phyloP scores from a whole-genome alignment of 768 basidiomycete species.

The Lactarius indigo region DNA sequence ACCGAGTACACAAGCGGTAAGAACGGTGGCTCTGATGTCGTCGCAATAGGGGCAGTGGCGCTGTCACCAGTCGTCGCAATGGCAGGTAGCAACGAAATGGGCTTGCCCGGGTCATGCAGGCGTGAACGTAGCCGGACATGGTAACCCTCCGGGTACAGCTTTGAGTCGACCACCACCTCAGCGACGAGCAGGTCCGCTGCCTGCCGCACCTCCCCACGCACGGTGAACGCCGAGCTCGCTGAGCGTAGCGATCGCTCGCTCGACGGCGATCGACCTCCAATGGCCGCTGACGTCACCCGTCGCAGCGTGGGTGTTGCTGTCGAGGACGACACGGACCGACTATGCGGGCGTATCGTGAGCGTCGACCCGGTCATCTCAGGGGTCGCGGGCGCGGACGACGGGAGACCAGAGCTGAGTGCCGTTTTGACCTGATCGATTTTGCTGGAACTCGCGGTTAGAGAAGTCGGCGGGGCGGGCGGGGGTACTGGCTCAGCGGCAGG shows the following conservation, averaged over 20 bases:
- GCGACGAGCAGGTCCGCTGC: constrained; percentile 70
- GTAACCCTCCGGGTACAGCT: constrained; percentile 77
- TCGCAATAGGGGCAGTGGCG: background rate
- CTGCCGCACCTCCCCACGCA: constrained; percentile 57
- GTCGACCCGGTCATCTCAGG: constrained; percentile 10
- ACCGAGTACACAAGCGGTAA: constrained; percentile 59
- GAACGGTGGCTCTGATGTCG: constrained; percentile 19
- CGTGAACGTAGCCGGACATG: constrained; percentile 46
- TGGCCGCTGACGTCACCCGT: constrained; percentile 18
- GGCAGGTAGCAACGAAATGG: constrained; percentile 35
- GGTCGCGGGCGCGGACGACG: background rate
- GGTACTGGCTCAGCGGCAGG: constrained; percentile 20
- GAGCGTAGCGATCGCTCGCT: constrained; percentile 33
- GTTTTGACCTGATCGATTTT: constrained; percentile 13
- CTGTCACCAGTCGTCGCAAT: background rate
- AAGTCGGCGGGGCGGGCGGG: constrained; percentile 20
- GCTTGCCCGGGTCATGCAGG: constrained; percentile 38
- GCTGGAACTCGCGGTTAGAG: constrained; percentile 2
- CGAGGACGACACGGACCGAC: constrained; percentile 22
- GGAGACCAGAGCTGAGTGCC: background rate
- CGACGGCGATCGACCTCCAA: constrained; percentile 35
- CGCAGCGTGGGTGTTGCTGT: constrained; percentile 14
- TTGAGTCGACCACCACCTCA: constrained; percentile 79
- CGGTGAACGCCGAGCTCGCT: constrained; percentile 55
- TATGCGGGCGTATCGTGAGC: constrained; percentile 16